These are phyloP conservation scores for Polyporus tsugae DNA, from an alignment of 1,284 basidiomycete species.

Conservation along the genomic window DNA sequence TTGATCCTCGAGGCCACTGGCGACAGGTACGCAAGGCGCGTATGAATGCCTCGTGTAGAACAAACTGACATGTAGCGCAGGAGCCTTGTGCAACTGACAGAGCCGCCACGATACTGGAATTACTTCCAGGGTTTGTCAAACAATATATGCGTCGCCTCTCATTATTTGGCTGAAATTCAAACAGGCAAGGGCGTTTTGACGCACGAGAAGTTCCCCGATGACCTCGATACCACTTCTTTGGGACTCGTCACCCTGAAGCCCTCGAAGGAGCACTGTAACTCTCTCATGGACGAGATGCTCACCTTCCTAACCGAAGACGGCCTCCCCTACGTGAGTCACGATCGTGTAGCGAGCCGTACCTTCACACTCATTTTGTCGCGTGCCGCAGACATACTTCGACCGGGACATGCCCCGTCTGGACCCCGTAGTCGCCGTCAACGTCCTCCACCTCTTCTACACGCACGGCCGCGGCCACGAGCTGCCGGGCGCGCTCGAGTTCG, in stretches of 20 bases:
- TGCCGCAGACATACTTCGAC: slow-evolving; percentile 46
- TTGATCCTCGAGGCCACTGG: slow-evolving; percentile 57
- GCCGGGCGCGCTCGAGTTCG: slow-evolving; percentile 51
- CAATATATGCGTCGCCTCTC: neutral
- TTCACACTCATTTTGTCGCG: neutral
- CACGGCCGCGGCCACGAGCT: slow-evolving; percentile 55
- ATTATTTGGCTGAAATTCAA: neutral
- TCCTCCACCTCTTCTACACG: slow-evolving; percentile 54
- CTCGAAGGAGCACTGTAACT: slow-evolving; percentile 13
- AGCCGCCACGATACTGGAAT: slow-evolving; percentile 53
- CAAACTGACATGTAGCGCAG: slow-evolving; percentile 34
- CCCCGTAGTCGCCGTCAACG: slow-evolving; percentile 59
- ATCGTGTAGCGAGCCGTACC: neutral
- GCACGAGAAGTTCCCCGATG: slow-evolving; percentile 47
- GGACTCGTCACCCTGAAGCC: slow-evolving; percentile 18
- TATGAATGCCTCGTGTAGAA: slow-evolving; percentile 14
- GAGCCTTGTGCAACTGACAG: slow-evolving; percentile 47
- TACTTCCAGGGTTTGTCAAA: slow-evolving; percentile 17
- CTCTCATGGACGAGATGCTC: slow-evolving; percentile 20
- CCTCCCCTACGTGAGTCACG: slow-evolving; percentile 12
- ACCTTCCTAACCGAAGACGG: slow-evolving; percentile 15
- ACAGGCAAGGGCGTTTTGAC: slow-evolving; percentile 47
- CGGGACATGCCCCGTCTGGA: slow-evolving; percentile 30
- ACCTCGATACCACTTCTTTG: slow-evolving; percentile 46
- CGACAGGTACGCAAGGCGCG: slow-evolving; percentile 43